Conservation (phyloP, 2,329 filamentous ascomycete species). For the Aspergillus aculeatus region DNA sequence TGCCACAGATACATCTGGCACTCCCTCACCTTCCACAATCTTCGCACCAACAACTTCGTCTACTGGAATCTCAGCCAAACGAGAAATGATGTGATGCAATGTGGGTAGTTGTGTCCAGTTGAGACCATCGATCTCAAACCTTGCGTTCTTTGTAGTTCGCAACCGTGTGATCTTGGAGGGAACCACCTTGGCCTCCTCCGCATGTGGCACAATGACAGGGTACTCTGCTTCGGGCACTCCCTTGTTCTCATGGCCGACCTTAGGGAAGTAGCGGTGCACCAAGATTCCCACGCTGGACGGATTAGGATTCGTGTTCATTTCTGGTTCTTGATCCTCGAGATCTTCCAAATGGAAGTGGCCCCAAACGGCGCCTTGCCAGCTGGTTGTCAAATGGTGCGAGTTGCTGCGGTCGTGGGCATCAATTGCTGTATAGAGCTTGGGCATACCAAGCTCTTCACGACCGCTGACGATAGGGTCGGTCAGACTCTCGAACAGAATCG, state of each 20-base stretch:
- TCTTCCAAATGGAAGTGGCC: slow-evolving; percentile 39
- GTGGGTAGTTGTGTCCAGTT: slow-evolving; percentile 60
- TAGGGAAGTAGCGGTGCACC: slow-evolving; percentile 59
- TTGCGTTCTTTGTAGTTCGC: slow-evolving; percentile 39
- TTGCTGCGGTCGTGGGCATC: slow-evolving; percentile 41
- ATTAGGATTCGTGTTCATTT: slow-evolving; percentile 17
- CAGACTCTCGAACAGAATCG: slow-evolving; percentile 58
- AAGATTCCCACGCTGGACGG: slow-evolving; percentile 41
- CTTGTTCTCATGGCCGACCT: slow-evolving; percentile 48
- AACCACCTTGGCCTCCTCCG: slow-evolving; percentile 35
- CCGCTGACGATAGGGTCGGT: slow-evolving; percentile 61
- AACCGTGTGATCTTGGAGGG: slow-evolving; percentile 25
- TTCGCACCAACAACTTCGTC: slow-evolving; percentile 57
- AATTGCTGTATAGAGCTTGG: slow-evolving; percentile 57
- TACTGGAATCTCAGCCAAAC: slow-evolving; percentile 56
- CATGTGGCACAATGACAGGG: slow-evolving; percentile 41
- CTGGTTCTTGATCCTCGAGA: slow-evolving; percentile 29
- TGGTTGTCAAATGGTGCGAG: slow-evolving; percentile 42
- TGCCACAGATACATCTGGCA: slow-evolving; percentile 37
- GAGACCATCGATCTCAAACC: slow-evolving; percentile 49
- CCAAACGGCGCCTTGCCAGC: slow-evolving; percentile 47
- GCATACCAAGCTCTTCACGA: slow-evolving; percentile 62
- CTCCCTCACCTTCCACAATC: slow-evolving; percentile 55
- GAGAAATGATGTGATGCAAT: slow-evolving; percentile 56
- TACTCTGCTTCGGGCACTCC: slow-evolving; percentile 58